Evolutionary conservation across 106 monocot genomes (phyloP).

Genomic region (Platanthera guangdongensis): DNA sequence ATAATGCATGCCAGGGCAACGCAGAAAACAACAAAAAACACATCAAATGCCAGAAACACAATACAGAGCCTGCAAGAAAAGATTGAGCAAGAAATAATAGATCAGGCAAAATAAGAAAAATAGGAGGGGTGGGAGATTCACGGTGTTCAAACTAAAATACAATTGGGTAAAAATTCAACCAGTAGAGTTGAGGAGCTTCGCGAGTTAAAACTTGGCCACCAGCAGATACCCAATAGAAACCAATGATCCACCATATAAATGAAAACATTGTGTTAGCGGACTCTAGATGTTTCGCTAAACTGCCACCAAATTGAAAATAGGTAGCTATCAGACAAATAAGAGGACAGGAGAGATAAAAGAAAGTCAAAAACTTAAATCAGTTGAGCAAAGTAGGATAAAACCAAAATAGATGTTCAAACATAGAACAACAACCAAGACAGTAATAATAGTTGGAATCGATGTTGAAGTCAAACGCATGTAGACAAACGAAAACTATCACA

Average conservation of each 20-base stretch:
- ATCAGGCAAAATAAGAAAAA: neutral
- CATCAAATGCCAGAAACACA: slow-evolving; percentile 75
- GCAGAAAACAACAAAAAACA: slow-evolving; percentile 71
- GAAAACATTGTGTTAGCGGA: slow-evolving; percentile 72
- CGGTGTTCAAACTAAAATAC: neutral
- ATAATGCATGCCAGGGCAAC: slow-evolving; percentile 58
- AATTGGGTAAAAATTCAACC: slow-evolving; percentile 20
- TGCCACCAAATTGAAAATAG: slow-evolving; percentile 11
- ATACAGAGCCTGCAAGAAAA: slow-evolving; percentile 62
- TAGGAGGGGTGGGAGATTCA: neutral
- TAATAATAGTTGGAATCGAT: neutral
- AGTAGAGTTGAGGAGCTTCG: slow-evolving; percentile 62
- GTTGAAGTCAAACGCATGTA: neutral
- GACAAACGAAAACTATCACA: neutral
- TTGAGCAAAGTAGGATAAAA: neutral
- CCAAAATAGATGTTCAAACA: neutral
- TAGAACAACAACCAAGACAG: neutral
- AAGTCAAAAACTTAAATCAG: neutral
- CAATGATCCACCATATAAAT: slow-evolving; percentile 75
- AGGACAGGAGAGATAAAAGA: neutral
- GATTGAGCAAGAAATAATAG: slow-evolving; percentile 1
- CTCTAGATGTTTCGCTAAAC: slow-evolving; percentile 56
- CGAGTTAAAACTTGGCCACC: slow-evolving; percentile 47
- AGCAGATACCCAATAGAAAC: slow-evolving; percentile 63
- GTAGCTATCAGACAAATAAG: neutral